Evolutionary conservation across 2,329 filamentous ascomycete species (phyloP).

Genomic region (Fusarium hostae): DNA sequence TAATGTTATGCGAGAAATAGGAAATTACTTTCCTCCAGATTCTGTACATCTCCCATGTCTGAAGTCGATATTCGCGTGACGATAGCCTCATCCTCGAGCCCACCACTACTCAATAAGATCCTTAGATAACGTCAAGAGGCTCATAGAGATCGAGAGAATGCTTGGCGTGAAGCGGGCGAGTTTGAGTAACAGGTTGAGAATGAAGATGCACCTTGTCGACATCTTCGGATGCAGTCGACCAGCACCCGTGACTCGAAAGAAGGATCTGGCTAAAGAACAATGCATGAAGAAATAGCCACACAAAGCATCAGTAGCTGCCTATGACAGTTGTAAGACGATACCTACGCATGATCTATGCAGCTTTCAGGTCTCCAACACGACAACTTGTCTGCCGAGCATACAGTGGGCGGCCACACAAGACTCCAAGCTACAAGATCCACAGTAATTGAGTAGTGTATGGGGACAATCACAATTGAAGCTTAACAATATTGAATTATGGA

Average conservation of each 20-base stretch:
- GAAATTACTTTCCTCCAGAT: rapidly evolving
- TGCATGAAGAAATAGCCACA: too few relatives aligned
- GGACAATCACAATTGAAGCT: not conserved
- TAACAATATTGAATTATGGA: constrained; percentile 21
- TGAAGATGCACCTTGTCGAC: not conserved
- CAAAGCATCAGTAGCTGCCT: rapidly evolving
- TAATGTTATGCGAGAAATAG: not conserved
- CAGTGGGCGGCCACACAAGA: not conserved
- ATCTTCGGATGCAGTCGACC: not conserved
- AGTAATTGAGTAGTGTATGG: too few relatives aligned
- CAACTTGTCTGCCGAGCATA: not conserved
- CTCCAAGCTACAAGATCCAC: not conserved
- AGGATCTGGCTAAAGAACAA: too few relatives aligned
- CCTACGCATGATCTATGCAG: rapidly evolving
- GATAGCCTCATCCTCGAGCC: not conserved
- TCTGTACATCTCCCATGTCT: not conserved
- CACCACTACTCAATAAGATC: too few relatives aligned
- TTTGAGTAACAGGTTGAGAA: not conserved
- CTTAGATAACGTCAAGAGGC: rapidly evolving
- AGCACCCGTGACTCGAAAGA: not conserved
- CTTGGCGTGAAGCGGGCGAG: rapidly evolving
- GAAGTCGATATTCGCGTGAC: not conserved
- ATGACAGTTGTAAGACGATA: not conserved
- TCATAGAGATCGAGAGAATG: rapidly evolving
- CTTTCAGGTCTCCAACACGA: too few relatives aligned